phyloP scores from a whole-genome alignment of 306 rosid species.

The Rosa chinensis region DNA sequence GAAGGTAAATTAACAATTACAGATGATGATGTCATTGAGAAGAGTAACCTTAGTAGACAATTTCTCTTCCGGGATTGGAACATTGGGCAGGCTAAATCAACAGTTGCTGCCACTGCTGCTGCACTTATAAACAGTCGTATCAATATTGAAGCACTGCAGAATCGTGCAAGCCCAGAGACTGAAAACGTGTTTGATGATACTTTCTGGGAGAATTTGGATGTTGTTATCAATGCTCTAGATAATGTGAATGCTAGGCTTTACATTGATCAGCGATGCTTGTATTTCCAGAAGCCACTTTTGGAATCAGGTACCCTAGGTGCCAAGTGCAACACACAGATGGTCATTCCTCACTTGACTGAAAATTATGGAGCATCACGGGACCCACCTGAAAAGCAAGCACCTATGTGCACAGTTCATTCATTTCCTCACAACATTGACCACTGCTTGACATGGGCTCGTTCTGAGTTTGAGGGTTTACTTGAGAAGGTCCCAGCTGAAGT shows the following conservation, averaged over 20 bases:
- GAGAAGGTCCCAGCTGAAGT: conserved; percentile 33
- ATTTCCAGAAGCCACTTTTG: conserved; percentile 32
- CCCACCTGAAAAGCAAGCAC: conserved; percentile 34
- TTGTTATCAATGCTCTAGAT: conserved; percentile 29
- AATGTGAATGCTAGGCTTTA: conserved; percentile 34
- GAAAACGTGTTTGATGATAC: conserved; percentile 29
- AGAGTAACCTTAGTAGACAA: conserved; percentile 32
- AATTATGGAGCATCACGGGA: conserved; percentile 30
- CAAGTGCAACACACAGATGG: conserved; percentile 33
- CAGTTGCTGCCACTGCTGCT: conserved; percentile 32
- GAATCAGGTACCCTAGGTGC: conserved; percentile 32
- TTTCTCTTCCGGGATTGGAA: conserved; percentile 35
- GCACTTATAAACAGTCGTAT: conserved; percentile 10
- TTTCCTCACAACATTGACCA: conserved; percentile 34
- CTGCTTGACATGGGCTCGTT: conserved; percentile 34
- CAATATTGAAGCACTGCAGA: conserved; percentile 27
- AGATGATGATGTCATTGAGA: conserved; percentile 33
- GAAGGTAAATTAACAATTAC: conserved; percentile 26
- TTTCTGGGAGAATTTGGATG: conserved; percentile 31
- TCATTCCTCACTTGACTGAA: conserved; percentile 31
- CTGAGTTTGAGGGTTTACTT: conserved; percentile 32
- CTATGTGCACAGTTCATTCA: conserved; percentile 32
- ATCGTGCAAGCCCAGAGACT: conserved; percentile 25
- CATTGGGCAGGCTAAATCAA: conserved; percentile 31
- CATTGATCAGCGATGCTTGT: conserved; percentile 28